These are phyloP conservation scores for Nannochloris sp. DNA, from an alignment of 139 green algal species.

Conservation along the genomic window DNA sequence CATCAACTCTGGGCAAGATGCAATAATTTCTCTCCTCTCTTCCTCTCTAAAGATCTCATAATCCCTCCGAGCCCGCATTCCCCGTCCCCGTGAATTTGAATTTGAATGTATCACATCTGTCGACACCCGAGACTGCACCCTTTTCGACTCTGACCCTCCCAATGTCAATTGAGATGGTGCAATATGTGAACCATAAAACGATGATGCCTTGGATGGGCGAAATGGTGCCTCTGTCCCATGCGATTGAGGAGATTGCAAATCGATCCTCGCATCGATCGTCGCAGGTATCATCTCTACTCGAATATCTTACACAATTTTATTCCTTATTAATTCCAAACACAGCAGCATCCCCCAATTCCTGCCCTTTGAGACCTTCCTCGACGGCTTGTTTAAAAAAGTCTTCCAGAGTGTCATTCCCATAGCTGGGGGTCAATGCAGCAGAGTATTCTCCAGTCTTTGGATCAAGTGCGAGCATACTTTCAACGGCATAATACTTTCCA, in stretches of 20 bases:
- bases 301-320: background rate
- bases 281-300: background rate
- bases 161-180: no score
- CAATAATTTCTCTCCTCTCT: background rate
- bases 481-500: conserved; percentile 93
- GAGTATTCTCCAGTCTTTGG: conserved; percentile 54
- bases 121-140: no score
- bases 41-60: conserved; percentile 1
- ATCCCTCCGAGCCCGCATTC: background rate
- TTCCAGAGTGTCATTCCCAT: conserved; percentile 90
- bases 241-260: background rate
- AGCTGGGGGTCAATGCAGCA: conserved; percentile 78
- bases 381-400: conserved; percentile 75
- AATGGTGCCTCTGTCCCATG: background rate
- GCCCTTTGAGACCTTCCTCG: conserved; percentile 65
- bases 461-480: conserved; percentile 95
- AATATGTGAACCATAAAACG: no score
- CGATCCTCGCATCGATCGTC: background rate
- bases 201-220: background rate
- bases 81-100: background rate
- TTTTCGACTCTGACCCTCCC: no score
- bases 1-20: background rate
- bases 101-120: no score
- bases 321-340: conserved; percentile 30
- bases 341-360: conserved; percentile 83